These are phyloP conservation scores for Globisporangium perplexum DNA, from an alignment of 352 stramenopile species.

Conservation along the genomic window DNA sequence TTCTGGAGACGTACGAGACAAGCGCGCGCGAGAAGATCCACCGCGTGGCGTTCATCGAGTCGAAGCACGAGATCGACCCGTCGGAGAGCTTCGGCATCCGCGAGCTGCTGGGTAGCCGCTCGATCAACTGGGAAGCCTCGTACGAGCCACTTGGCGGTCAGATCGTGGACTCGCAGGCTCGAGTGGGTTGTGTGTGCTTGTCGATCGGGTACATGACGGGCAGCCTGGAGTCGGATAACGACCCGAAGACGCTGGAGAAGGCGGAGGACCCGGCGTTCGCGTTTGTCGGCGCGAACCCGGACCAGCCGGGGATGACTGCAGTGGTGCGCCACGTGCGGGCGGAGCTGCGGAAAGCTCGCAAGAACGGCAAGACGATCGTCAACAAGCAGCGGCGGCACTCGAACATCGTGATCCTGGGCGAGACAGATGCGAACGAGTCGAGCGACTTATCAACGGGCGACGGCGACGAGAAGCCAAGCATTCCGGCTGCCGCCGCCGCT, in stretches of 20 bases:
- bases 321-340: slow-evolving; percentile 74
- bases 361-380: slow-evolving; percentile 14
- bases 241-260: slow-evolving; percentile 69
- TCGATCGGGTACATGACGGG: slow-evolving; percentile 78
- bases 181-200: slow-evolving; percentile 82
- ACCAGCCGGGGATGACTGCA: slow-evolving; percentile 77
- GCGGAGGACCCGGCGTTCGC: slow-evolving; percentile 76
- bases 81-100: slow-evolving; percentile 71
- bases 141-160: slow-evolving; percentile 78
- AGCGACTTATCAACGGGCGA: slow-evolving; percentile 67
- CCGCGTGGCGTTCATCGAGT: slow-evolving; percentile 81
- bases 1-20: slow-evolving; percentile 74
- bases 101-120: slow-evolving; percentile 76
- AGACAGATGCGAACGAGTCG: slow-evolving; percentile 71
- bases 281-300: slow-evolving; percentile 75
- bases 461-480: slow-evolving; percentile 34
- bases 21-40: slow-evolving; percentile 75
- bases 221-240: slow-evolving; percentile 53
- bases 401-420: slow-evolving; percentile 85
- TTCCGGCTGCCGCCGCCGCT: background rate
- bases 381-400: slow-evolving; percentile 46
- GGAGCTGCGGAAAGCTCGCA: slow-evolving; percentile 46
- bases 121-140: slow-evolving; percentile 87
- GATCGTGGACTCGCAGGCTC: slow-evolving; percentile 81
- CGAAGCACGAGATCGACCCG: slow-evolving; percentile 84